Evolutionary conservation across 805 yeast genomes (phyloP), one percentile per base, ranked within the genome.

Genomic region (Candida easanensis): DNA sequence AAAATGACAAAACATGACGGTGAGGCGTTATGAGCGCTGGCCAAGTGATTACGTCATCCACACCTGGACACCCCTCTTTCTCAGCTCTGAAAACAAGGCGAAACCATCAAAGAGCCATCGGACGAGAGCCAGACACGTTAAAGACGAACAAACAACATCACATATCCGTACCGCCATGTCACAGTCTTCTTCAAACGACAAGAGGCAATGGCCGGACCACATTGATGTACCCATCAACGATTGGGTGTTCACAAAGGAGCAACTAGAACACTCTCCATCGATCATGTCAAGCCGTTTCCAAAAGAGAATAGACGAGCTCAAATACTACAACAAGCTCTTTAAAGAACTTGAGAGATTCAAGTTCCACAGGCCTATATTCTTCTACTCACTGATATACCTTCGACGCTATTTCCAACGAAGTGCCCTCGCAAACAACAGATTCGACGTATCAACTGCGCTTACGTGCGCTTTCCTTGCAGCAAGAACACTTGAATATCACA

Each of bases 341-440:
- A 10, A 7, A 21, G 36, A 32, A 38, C 32, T 49, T 18, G 25
- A 18, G 6, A 19, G 22, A 7, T 6, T 41, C 16, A 10, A 22
- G 11, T 4, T 13, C 28, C 30, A 20, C 2, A 10, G 18, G 3
- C 26, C 13, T 9, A 44, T 44, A 35, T 14, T 28, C 22, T 41
- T 44, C 28, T 36, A 34, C 17, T 38, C 48, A 16, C 39, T 45
- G 45, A 32, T 54, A 2, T 54, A 51, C 33, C 37, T 50, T 3
- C 38, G 42, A 11, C 53, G 61, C 16, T 56, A 51, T 37, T 51
- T 39, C 34, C 61, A 55, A 31, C 33, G 55, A 7, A 41, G 19
- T 2, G 28, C 25, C 14, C 26, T 34, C 14, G 10, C 18, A 32
- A 18, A 16, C 17, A 38, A 39, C 28, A 40, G 36, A n/a, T 8